phyloP scores from a whole-genome alignment of 768 basidiomycete genomes.

The Serpula lacrymans region DNA sequence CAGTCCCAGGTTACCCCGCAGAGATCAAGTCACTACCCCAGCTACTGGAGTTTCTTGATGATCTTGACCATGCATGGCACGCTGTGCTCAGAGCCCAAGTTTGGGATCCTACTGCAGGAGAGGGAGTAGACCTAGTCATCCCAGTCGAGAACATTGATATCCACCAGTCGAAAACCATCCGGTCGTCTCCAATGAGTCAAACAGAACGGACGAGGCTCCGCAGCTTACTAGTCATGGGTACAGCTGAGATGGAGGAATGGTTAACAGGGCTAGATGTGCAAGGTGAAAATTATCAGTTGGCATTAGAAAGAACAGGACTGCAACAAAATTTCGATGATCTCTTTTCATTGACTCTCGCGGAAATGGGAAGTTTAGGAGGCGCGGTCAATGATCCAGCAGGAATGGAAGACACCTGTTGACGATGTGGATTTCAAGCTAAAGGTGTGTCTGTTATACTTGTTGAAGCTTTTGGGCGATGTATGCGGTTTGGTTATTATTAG shows the following conservation, averaged over 20 bases:
- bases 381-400: slow-evolving; percentile 17
- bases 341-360: slow-evolving; percentile 58
- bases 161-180: slow-evolving; percentile 24
- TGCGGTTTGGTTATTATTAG: not conserved
- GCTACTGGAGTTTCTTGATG: slow-evolving; percentile 64
- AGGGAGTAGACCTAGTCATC: slow-evolving; percentile 39
- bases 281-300: slow-evolving; percentile 26
- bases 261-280: slow-evolving; percentile 32
- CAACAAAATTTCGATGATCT: slow-evolving; percentile 63
- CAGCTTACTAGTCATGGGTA: slow-evolving; percentile 61
- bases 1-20: slow-evolving; percentile 60
- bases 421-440: no score
- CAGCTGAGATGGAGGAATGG: slow-evolving; percentile 69
- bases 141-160: slow-evolving; percentile 33
- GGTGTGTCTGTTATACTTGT: not conserved
- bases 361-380: slow-evolving; percentile 46
- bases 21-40: slow-evolving; percentile 41
- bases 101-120: slow-evolving; percentile 55
- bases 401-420: slow-evolving; percentile 20
- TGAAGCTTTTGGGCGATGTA: not conserved
- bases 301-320: slow-evolving; percentile 49
- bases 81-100: slow-evolving; percentile 59
- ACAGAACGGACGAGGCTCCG: slow-evolving; percentile 71
- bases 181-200: slow-evolving; percentile 53
- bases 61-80: slow-evolving; percentile 74